Evolutionary conservation across 1,139 yeast genomes (phyloP).

Genomic region (Sugiyamaella novakii): DNA sequence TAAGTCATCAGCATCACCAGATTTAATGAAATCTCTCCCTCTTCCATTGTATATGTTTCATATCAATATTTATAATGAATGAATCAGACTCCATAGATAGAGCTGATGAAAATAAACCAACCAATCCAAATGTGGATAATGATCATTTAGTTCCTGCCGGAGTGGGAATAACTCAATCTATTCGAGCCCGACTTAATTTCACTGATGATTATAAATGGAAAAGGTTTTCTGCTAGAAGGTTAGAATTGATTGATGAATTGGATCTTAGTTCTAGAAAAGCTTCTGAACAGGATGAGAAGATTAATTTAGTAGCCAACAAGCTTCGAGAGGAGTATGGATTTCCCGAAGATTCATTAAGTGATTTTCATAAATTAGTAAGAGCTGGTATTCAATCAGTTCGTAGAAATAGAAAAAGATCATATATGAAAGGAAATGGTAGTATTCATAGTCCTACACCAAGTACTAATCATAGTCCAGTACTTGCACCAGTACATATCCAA

Average conservation of each 20-base stretch:
- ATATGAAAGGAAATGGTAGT: conserved; percentile 4
- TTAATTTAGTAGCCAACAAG: conserved; percentile 71
- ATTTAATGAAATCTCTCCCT: too few relatives aligned
- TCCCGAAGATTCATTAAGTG: conserved; percentile 57
- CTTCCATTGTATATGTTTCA: background rate
- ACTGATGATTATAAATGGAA: conserved; percentile 85
- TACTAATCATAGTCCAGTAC: background rate
- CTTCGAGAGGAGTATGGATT: conserved; percentile 77
- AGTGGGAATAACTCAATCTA: conserved; percentile 58
- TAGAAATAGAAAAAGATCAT: conserved; percentile 60
- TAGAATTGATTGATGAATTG: conserved; percentile 82
- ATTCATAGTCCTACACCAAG: background rate
- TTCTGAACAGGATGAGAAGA: conserved; percentile 85
- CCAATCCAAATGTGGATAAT: background rate
- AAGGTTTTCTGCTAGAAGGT: conserved; percentile 79
- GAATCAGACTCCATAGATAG: background rate
- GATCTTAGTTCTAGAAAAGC: conserved; percentile 81
- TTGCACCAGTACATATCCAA: background rate
- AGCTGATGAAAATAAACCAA: background rate
- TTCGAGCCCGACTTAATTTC: conserved; percentile 72
- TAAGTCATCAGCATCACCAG: too few relatives aligned
- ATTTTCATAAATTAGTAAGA: conserved; percentile 85
- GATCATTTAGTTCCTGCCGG: conserved; percentile 14
- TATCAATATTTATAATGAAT: background rate
- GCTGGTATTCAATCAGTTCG: conserved; percentile 88